Percentiles rank a stretch among this genome's conserved stretches.
phyloP scores from a whole-genome alignment of 1,284 basidiomycete species.

The Ceratobasidium sp. region DNA sequence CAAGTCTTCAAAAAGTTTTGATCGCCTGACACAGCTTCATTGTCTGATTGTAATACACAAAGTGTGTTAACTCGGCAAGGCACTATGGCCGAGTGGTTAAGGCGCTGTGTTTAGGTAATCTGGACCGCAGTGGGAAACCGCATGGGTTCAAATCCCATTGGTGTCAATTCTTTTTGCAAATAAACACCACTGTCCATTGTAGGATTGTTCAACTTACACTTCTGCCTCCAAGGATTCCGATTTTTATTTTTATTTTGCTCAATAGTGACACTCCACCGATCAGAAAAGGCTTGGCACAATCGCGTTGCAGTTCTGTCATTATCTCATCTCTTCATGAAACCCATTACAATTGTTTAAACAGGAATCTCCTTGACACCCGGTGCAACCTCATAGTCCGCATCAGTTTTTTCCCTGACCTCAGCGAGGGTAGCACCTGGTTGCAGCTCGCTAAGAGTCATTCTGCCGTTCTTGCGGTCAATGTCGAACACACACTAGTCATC shows the following conservation, averaged over 20 bases:
- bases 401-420: slow-evolving; percentile 65
- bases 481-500: slow-evolving; percentile 74
- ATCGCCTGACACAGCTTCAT: not conserved
- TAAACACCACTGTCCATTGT: not conserved
- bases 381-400: slow-evolving; percentile 45
- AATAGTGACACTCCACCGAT: too few relatives aligned
- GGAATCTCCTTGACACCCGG: slow-evolving; percentile 41
- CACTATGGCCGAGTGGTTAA: slow-evolving; percentile 43
- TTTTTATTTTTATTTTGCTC: too few relatives aligned
- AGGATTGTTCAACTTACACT: too few relatives aligned
- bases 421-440: slow-evolving; percentile 85
- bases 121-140: slow-evolving; percentile 41
- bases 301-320: too few relatives aligned
- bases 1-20: slow-evolving; percentile 5
- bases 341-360: not conserved
- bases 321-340: too few relatives aligned
- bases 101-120: slow-evolving; percentile 42
- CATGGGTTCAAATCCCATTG: slow-evolving; percentile 43
- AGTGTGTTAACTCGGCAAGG: not conserved
- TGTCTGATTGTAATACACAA: not conserved
- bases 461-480: slow-evolving; percentile 79
- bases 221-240: too few relatives aligned
- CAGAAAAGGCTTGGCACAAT: too few relatives aligned
- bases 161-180: slow-evolving; percentile 33
- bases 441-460: slow-evolving; percentile 81